Percentiles rank a stretch among this genome's conserved stretches.
phyloP scores from a whole-genome alignment of 192 early-diverging fungal genomes.

The Coemansia sp. region DNA sequence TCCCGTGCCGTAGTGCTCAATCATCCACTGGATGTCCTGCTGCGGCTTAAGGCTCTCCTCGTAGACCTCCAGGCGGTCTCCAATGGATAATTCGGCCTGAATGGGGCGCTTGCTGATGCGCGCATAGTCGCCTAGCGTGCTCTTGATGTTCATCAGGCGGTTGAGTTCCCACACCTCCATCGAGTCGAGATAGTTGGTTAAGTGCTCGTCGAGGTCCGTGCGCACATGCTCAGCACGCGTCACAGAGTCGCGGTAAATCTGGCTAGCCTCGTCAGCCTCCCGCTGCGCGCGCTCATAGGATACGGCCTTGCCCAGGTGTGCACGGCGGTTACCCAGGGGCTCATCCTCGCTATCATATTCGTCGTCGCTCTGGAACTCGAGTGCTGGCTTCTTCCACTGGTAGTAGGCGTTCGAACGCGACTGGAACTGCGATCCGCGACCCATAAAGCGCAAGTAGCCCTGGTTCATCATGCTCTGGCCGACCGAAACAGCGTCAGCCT shows the following conservation, averaged over 20 bases:
- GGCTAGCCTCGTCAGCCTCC: conserved; percentile 70
- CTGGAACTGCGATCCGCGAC: conserved; percentile 70
- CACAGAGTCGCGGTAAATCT: conserved; percentile 65
- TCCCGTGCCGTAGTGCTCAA: conserved; percentile 73
- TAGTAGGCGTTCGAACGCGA: conserved; percentile 64
- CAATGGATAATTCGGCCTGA: conserved; percentile 43
- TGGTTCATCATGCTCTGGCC: conserved; percentile 70
- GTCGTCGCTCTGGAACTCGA: conserved; percentile 57
- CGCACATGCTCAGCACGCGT: conserved; percentile 66
- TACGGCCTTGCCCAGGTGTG: conserved; percentile 28
- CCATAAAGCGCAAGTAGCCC: conserved; percentile 68
- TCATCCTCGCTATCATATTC: conserved; percentile 54
- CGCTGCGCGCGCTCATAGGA: conserved; percentile 58
- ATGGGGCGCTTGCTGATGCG: conserved; percentile 40
- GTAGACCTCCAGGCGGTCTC: conserved; percentile 60
- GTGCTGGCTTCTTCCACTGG: conserved; percentile 69
- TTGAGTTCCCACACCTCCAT: conserved; percentile 60
- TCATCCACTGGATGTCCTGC: conserved; percentile 74
- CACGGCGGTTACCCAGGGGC: conserved; percentile 39
- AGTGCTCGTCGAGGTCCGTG: conserved; percentile 66
- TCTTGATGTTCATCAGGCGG: conserved; percentile 57
- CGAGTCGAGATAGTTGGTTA: conserved; percentile 58
- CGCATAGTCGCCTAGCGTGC: conserved; percentile 43
- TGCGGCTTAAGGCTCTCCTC: conserved; percentile 78
- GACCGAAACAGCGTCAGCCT: conserved; percentile 64